phyloP scores from a whole-genome alignment of 2,329 filamentous ascomycete species.

The Ophiobolus disseminans region DNA sequence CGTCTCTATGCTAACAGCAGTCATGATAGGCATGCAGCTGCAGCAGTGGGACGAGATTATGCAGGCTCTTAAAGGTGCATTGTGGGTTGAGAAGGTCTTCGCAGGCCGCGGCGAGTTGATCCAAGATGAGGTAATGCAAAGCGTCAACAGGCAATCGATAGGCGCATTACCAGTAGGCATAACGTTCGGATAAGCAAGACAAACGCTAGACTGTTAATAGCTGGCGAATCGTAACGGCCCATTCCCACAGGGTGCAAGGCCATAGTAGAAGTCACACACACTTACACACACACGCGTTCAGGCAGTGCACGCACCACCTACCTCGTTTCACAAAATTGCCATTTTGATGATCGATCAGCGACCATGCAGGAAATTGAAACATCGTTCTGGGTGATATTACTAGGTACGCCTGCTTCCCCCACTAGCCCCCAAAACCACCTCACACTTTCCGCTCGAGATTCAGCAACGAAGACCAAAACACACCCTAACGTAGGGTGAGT shows the following conservation, averaged over 20 bases:
- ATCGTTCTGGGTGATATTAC: background rate
- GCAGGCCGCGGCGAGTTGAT: conserved; percentile 28
- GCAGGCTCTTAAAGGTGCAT: conserved; percentile 30
- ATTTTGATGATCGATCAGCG: background rate
- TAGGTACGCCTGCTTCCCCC: background rate
- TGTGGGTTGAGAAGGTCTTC: conserved; percentile 41
- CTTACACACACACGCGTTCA: background rate
- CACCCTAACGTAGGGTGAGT: background rate
- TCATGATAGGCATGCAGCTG: conserved; percentile 31
- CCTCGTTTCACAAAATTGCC: background rate
- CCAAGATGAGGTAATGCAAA: conserved; percentile 33
- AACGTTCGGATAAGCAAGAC: background rate
- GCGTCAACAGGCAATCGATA: conserved; percentile 17
- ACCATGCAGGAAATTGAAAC: no score
- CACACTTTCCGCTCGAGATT: background rate
- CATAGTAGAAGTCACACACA: no score
- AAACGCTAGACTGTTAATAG: no score
- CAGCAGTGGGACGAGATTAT: conserved; percentile 31
- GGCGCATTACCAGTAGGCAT: conserved; percentile 6
- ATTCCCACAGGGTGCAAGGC: no score
- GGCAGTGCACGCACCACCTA: conserved; percentile 1
- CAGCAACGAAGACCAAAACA: background rate
- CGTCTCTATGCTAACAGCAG: conserved; percentile 32
- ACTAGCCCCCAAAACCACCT: background rate
- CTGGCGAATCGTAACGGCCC: no score